Conservation (phyloP, 345 rosid species). For the Linum trigynum region DNA sequence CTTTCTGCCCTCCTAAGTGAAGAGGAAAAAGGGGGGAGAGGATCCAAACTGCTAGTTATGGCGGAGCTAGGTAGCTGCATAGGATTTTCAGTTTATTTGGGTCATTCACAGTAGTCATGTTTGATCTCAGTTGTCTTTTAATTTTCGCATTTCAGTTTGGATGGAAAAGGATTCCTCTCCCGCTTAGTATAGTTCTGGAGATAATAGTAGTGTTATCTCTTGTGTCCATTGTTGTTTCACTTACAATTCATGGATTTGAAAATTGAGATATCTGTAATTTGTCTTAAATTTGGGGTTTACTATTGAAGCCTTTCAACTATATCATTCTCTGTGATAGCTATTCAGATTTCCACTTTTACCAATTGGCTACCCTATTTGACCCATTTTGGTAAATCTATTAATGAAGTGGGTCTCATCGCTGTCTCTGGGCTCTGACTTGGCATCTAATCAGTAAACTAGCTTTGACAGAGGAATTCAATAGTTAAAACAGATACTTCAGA, state of each 20-base stretch:
- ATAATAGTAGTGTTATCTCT: neutral
- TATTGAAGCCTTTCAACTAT: too few species aligned
- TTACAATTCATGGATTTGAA: neutral
- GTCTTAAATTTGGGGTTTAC: too few species aligned
- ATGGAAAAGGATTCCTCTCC: neutral
- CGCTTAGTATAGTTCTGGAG: neutral
- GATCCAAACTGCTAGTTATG: neutral
- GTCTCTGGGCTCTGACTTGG: too few species aligned
- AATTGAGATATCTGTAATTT: too few species aligned
- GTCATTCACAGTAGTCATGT: neutral
- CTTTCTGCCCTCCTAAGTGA: constrained; percentile 69
- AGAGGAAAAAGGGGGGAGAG: neutral
- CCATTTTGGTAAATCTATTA: too few species aligned
- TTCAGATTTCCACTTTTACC: too few species aligned
- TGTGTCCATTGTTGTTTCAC: neutral
- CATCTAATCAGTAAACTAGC: too few species aligned
- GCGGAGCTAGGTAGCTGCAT: neutral
- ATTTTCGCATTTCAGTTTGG: neutral
- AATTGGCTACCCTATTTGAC: too few species aligned
- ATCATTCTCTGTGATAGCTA: too few species aligned
- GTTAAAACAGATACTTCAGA: too few species aligned
- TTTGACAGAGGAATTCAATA: too few species aligned
- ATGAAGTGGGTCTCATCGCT: too few species aligned
- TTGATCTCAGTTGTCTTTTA: neutral
- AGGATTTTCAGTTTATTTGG: neutral